Percentiles rank a stretch among this genome's conserved stretches.
Evolutionary conservation across 2,329 filamentous ascomycete species (phyloP).

Genomic region (Beauveria australis): DNA sequence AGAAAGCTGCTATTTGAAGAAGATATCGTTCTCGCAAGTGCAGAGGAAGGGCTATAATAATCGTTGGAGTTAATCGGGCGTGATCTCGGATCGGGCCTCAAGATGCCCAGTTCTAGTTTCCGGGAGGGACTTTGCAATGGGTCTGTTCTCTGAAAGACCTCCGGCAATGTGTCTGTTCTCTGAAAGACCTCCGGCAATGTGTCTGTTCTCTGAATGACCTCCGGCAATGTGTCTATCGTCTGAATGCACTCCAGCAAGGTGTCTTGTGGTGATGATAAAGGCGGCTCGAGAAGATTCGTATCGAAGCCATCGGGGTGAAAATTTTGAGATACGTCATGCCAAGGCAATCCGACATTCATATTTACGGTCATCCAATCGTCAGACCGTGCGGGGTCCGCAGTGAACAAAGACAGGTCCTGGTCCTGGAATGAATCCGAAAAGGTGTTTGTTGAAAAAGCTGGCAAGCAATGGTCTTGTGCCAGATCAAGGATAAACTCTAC

Average conservation of each 20-base stretch:
- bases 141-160: too few species aligned
- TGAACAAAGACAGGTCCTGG: neutral
- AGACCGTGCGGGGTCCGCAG: constrained; percentile 11
- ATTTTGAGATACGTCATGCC: neutral
- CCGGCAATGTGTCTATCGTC: too few species aligned
- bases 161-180: too few species aligned
- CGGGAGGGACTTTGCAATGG: neutral
- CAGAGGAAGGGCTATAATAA: neutral
- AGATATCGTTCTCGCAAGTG: neutral
- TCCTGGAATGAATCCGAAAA: neutral
- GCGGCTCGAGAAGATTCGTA: neutral
- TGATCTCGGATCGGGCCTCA: neutral
- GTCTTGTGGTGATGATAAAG: neutral
- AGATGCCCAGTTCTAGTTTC: neutral
- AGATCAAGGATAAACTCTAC: neutral
- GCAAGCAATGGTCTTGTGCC: neutral
- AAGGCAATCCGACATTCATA: neutral
- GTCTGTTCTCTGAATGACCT: too few species aligned
- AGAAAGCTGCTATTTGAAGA: neutral
- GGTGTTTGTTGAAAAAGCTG: neutral
- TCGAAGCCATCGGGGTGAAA: constrained; percentile 14
- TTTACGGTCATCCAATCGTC: neutral
- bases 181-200: too few species aligned
- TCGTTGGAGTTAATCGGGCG: neutral
- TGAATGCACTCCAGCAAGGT: neutral